These are phyloP conservation scores for Irpex rosettiformis DNA, from an alignment of 1,284 basidiomycete species.

Conservation along the genomic window DNA sequence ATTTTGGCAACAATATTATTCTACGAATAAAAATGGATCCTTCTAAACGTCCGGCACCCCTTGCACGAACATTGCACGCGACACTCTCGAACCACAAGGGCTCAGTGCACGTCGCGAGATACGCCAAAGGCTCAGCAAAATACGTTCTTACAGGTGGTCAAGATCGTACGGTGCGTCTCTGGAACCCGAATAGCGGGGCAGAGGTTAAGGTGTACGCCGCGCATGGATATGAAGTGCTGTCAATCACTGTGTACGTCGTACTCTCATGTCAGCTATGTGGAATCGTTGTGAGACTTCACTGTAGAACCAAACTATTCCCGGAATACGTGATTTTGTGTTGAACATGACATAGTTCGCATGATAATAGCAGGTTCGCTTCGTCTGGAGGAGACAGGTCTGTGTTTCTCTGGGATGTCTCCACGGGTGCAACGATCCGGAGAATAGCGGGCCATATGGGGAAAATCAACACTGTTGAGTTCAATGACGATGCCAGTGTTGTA, in stretches of 20 bases:
- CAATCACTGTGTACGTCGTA: conserved; percentile 74
- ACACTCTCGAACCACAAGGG: conserved; percentile 70
- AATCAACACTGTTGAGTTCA: conserved; percentile 89
- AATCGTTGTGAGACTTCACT: conserved; percentile 5
- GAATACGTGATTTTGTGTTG: no score
- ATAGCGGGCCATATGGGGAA: conserved; percentile 88
- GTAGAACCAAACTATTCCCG: conserved; percentile 7
- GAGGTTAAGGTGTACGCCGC: conserved; percentile 89
- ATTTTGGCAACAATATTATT: neutral
- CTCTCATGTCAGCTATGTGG: neutral
- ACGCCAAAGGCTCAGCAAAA: conserved; percentile 81
- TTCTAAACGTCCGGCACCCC: conserved; percentile 55
- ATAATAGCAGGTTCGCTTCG: conserved; percentile 92
- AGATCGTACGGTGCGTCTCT: conserved; percentile 86
- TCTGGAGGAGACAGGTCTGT: conserved; percentile 92
- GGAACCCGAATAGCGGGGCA: conserved; percentile 83
- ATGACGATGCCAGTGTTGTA: conserved; percentile 79
- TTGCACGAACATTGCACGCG: conserved; percentile 59
- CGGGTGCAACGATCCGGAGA: conserved; percentile 78
- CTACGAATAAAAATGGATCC: conserved; percentile 48
- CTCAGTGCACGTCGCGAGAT: conserved; percentile 79
- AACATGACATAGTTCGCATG: conserved; percentile 70
- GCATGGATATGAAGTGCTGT: conserved; percentile 93
- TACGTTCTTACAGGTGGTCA: conserved; percentile 91
- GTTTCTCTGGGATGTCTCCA: conserved; percentile 94